Evolutionary conservation across 2,329 filamentous ascomycete genomes (phyloP), one percentile per base, ranked within the genome.

Genomic region (Cytospora schulzeri): DNA sequence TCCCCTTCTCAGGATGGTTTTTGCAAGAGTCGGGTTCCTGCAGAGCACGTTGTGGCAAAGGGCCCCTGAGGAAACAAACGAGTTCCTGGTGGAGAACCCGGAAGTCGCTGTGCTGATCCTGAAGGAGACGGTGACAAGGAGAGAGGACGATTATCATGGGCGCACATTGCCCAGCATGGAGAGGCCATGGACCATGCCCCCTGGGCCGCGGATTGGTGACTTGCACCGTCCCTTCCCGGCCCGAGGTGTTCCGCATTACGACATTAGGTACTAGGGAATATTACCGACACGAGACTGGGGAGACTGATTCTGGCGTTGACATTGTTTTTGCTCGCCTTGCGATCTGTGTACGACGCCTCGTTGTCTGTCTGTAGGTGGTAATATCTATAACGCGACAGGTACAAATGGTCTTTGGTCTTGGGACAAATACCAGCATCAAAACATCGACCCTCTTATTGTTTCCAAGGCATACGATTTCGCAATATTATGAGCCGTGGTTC

Each of bases 11-110:
- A 79, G 76, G 66, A 83, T 83, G 78, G 70, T 83, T 15, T 78
- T 82, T 67, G 80, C 81, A 9, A 74, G 81, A 41, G 76, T 82
- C 7, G 81, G 80, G 2, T 83, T 82, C 66, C 70, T 83, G 38
- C 79, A 81, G 70, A 75, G 79, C 12, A 66, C 74, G 31, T 66
- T 82, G n/a, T 83, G 78, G 78, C 76, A 77, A 65, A 73, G 73
- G 19, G 70, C 70, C 19, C 78, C 76, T 3, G 72, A 76, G 41
- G 77, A 78, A 64, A 81, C 80, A 14, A 71, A 74, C 33, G 72
- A 72, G 17, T 83, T 82, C 66, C 71, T 82, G 63, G 68, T 78
- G 2, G 74, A 73, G 1, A 78, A 82, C 65, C 79, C 81, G 1
- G 80, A 81, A 65, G 72, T 83, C 24, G 76, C 78, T 33, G 73